Base-by-base conservation (phyloP, 2,329 filamentous ascomycete species). In the Botryosphaeria agaves region DNA sequence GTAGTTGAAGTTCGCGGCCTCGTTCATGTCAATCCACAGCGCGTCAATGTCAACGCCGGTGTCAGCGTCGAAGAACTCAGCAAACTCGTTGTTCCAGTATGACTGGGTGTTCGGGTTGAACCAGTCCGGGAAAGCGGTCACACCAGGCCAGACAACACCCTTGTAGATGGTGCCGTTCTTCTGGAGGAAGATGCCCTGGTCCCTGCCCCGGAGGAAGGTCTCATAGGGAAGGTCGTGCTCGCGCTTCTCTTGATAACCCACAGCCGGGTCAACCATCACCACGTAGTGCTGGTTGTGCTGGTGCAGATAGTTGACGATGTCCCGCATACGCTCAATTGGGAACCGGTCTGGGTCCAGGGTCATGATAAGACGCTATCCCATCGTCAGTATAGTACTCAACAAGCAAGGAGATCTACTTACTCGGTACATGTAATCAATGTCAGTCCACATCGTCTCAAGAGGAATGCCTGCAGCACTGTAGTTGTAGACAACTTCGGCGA, bases 71-170 rank as follows among this genome's bases (percentile, higher is more conserved):
- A 85, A 84, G 55, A 81, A 81, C 1, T 45, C 48, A 0, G 46
- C 49, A 40, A 87, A 76, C 45, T 85, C 67, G 4, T 62, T 59
- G 38, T 71, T 72, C 80, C 80, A 87, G 50, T 72, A 89, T 1
- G 53, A 43, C 28, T 72, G 63, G 2, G 71, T 68, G 30, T 70
- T 69, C 5, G 65, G 61, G 12, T 72, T 57, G 45, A 84, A 83
- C 79, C 79, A 87, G 47, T 87, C 81, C 0, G 76, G 76, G 51
- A 74, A 83, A 7, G 67, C 75, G 0, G 74, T 68, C 9, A 72
- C 64, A 27, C 80, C 80, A 5, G 80, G 75, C 80, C 80, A 87
- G 14, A 85, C 79, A 11, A 82, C 76, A 11, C 78, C 69, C 35
- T 64, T 42, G 36, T 64, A 66, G 16, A 66, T 46, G 7, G 57